phyloP scores from a whole-genome alignment of 176 grass and related monocot genomes.

The Carex littledalei region DNA sequence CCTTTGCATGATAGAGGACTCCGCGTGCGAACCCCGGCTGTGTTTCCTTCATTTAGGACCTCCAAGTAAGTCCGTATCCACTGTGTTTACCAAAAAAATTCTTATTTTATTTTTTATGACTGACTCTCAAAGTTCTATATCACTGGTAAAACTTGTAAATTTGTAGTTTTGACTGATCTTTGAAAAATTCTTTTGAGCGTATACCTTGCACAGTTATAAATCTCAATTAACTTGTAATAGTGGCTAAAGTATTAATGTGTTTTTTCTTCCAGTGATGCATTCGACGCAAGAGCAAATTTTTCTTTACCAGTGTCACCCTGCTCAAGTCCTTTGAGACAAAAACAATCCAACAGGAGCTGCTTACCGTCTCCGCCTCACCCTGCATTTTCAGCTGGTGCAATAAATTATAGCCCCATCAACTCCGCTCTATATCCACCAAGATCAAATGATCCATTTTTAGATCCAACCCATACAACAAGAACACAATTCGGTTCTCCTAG shows the following conservation, averaged over 20 bases:
- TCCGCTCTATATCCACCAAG: constrained; percentile 45
- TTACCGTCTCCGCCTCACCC: constrained; percentile 85
- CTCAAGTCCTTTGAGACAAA: constrained; percentile 65
- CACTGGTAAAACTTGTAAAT: not conserved
- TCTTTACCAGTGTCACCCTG: constrained; percentile 86
- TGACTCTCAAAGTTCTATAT: not conserved
- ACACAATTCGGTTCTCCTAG: constrained; percentile 52
- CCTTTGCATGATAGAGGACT: constrained; percentile 53
- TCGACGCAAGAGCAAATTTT: constrained; percentile 51
- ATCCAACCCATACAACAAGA: constrained; percentile 38
- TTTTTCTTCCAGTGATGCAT: constrained; percentile 34
- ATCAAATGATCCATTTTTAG: constrained; percentile 47
- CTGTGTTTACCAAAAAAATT: constrained; percentile 5
- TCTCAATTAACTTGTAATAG: not conserved
- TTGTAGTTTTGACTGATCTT: not conserved
- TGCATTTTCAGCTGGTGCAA: constrained; percentile 75
- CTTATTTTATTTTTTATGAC: constrained; percentile 1
- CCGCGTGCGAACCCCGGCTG: constrained; percentile 25
- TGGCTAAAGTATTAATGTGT: not conserved
- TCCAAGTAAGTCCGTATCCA: constrained; percentile 36
- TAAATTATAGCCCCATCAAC: constrained; percentile 78
- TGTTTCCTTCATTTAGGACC: constrained; percentile 34
- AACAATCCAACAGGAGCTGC: constrained; percentile 70
- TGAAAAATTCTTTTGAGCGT: not conserved
- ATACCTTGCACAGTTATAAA: not conserved